A percentile compares a stretch with the other conserved stretches of the same genome.
Conservation (phyloP, 1,284 basidiomycete species). For the Dichomitus squalens region DNA sequence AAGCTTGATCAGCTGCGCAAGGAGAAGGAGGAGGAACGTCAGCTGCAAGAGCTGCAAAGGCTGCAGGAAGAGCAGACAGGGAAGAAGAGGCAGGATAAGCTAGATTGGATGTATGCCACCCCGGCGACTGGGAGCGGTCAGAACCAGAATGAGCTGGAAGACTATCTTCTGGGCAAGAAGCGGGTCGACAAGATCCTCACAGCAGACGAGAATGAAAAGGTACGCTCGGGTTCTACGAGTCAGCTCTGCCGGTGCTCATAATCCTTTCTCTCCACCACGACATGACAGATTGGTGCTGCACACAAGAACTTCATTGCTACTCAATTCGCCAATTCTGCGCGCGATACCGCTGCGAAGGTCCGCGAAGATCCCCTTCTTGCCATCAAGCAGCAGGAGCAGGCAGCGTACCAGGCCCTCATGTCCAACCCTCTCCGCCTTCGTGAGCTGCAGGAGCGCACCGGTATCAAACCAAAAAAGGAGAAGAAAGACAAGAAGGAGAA, state of each 20-base stretch:
- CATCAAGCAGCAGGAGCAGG: slow-evolving; percentile 98
- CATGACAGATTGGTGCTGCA: slow-evolving; percentile 70
- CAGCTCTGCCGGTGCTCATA: background rate
- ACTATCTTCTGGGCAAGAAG: slow-evolving; percentile 98
- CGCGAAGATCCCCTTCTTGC: slow-evolving; percentile 95
- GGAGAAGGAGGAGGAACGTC: slow-evolving; percentile 96
- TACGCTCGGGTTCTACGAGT: slow-evolving; percentile 36
- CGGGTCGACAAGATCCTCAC: slow-evolving; percentile 94
- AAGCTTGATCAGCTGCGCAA: slow-evolving; percentile 95
- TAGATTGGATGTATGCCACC: slow-evolving; percentile 99
- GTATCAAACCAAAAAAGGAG: slow-evolving; percentile 75
- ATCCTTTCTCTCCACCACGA: background rate
- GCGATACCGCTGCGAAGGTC: slow-evolving; percentile 92
- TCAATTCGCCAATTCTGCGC: slow-evolving; percentile 89
- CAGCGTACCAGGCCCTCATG: slow-evolving; percentile 87
- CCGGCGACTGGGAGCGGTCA: slow-evolving; percentile 84
- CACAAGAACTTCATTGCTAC: slow-evolving; percentile 91
- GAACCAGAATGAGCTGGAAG: slow-evolving; percentile 91
- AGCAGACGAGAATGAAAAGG: slow-evolving; percentile 87
- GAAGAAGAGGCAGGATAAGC: slow-evolving; percentile 88
- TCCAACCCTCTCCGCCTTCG: slow-evolving; percentile 89
- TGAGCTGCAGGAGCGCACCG: slow-evolving; percentile 77
- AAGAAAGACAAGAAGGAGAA: slow-evolving; percentile 70
- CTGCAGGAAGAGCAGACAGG: slow-evolving; percentile 94
- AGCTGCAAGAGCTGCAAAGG: slow-evolving; percentile 94